Base-by-base conservation (phyloP, 2,329 filamentous ascomycete genomes). In the Aspergillus unguis region DNA sequence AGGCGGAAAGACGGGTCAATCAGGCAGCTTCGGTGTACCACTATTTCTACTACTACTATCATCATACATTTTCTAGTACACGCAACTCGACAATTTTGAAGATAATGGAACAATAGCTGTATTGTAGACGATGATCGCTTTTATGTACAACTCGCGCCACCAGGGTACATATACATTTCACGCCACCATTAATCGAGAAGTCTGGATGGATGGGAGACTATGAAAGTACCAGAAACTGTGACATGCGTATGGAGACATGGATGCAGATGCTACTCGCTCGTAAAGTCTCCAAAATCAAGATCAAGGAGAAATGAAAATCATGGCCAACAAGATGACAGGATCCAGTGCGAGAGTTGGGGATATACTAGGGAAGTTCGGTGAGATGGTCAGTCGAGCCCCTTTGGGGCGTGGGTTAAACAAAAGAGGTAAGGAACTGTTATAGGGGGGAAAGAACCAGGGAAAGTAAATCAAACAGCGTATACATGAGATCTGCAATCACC, bases 61-160 rank as follows among this genome's bases (percentile, higher is more conserved):
- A 32, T 11, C 29, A 32, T 32, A 32, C 5, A 6, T 32, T 44
- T 44, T 44, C 28, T 29, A 33, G 29, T 32, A 28, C 23, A 6
- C 17, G n/a, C 25, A 17, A 8, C 17, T 17, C 17, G 17, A 17
- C 17, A 17, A 17, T 17, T 17, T 17, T 17, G 17, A 17, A 17
- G 17, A 17, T 17, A 17, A 17, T 17, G 17, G 17, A 17, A 17
- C 17, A 17, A 17, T 17, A 17, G 17, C 17, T 61, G 56, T 55
- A 60, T 60, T 59, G 51, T 53, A 52, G 56, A 58, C 40, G 58
- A 57, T 58, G 54, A 56, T 56, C 50, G 61, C 49, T 50, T 64
- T 58, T 67, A 67, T 67, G 55, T 67, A 68, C 64, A 68, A 62
- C 61, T 61, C 55, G 63, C 59, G 59, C 54, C 59, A 60, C 59